These are phyloP conservation scores for Colletotrichum paranaense DNA, from an alignment of 2,329 filamentous ascomycete species.

Conservation along the genomic window DNA sequence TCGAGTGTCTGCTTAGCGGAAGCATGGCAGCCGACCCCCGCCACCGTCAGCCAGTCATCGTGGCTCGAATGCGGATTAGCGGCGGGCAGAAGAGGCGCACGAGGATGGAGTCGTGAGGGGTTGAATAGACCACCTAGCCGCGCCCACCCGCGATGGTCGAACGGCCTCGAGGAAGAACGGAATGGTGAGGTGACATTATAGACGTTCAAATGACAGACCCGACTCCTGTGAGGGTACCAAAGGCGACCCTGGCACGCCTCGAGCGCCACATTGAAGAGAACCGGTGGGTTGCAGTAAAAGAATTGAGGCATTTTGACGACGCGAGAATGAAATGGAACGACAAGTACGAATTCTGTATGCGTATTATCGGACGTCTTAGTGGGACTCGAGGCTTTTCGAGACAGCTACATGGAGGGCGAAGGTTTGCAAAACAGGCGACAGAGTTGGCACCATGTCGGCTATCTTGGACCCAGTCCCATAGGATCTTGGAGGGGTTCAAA, in stretches of 20 bases:
- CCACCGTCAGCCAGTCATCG: conserved; percentile 27
- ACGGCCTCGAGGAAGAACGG: not conserved
- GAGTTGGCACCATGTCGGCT: conserved; percentile 17
- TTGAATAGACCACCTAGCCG: conserved; percentile 27
- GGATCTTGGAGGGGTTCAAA: not conserved
- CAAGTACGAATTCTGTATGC: not conserved
- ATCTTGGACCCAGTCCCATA: conserved; percentile 7
- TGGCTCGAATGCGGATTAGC: conserved; percentile 18
- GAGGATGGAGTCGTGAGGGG: conserved; percentile 11
- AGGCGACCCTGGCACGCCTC: conserved; percentile 7
- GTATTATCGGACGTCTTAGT: not conserved
- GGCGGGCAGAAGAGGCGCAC: conserved; percentile 17
- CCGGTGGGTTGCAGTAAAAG: conserved; percentile 20
- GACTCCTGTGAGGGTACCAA: not conserved
- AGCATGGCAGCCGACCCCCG: conserved; percentile 24
- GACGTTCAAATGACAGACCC: not conserved
- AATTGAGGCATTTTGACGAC: conserved; percentile 27
- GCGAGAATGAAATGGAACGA: not conserved
- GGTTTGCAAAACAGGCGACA: not conserved
- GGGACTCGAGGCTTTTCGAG: not conserved
- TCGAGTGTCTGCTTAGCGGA: conserved; percentile 9
- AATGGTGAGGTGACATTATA: conserved; percentile 21
- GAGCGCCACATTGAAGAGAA: conserved; percentile 13
- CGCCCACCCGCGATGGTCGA: conserved; percentile 30
- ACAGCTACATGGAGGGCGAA: not conserved